These are phyloP conservation scores for Pythium dissimile DNA, from an alignment of 352 stramenopile species.

Conservation along the genomic window DNA sequence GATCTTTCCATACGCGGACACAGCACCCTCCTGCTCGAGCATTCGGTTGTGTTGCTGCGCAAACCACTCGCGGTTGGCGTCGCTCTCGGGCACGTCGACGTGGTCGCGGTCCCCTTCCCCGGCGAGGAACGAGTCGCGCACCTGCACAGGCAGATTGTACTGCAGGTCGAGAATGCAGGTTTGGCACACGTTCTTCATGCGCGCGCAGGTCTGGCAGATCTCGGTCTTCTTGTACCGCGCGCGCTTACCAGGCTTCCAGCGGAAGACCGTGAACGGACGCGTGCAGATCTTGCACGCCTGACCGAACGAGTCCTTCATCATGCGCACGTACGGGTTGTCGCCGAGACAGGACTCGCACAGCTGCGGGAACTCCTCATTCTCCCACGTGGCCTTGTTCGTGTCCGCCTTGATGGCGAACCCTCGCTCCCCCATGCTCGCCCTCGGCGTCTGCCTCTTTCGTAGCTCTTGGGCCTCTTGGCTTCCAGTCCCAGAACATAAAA, in stretches of 20 bases:
- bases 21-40: conserved; percentile 88
- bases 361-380: conserved; percentile 96
- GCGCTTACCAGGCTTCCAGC: conserved; percentile 97
- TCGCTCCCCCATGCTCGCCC: conserved; percentile 70
- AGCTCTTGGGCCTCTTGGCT: too few relatives aligned
- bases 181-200: conserved; percentile 99
- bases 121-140: conserved; percentile 89
- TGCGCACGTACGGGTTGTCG: conserved; percentile 99
- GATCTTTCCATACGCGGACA: conserved; percentile 84
- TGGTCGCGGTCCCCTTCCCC: conserved; percentile 44
- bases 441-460: too few relatives aligned
- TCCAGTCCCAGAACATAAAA: too few relatives aligned
- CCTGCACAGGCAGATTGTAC: conserved; percentile 95
- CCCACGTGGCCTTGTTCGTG: conserved; percentile 80
- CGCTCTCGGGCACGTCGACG: conserved; percentile 88
- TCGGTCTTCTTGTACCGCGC: conserved; percentile 98
- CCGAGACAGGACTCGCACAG: conserved; percentile 98
- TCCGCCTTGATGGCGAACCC: conserved; percentile 87
- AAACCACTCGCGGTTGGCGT: conserved; percentile 95
- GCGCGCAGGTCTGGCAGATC: conserved; percentile 97
- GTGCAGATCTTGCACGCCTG: conserved; percentile 99
- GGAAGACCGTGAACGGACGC: conserved; percentile 97
- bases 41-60: conserved; percentile 89
- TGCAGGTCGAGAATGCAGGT: conserved; percentile 98
- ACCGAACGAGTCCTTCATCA: conserved; percentile 96